Percentiles rank a stretch among this genome's conserved stretches.
phyloP scores from a whole-genome alignment of 257 asterid species.

The Ajuga chamaepitys region DNA sequence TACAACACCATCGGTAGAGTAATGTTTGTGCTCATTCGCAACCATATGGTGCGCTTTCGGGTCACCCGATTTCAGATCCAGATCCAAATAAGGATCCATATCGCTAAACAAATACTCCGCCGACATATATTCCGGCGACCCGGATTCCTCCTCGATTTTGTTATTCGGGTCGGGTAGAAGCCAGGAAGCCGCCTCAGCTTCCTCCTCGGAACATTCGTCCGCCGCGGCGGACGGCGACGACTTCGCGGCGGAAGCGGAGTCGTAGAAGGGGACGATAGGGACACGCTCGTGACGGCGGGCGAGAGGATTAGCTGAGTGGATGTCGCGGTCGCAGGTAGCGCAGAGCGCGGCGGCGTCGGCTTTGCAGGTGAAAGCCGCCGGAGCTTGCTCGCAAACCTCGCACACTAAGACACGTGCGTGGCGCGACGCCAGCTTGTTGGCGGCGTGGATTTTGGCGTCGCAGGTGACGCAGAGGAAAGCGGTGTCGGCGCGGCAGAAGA shows the following conservation, averaged over 20 bases:
- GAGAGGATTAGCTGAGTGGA: slow-evolving; percentile 85
- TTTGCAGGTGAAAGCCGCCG: slow-evolving; percentile 79
- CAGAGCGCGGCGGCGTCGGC: slow-evolving; percentile 90
- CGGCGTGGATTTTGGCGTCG: slow-evolving; percentile 68
- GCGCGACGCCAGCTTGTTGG: slow-evolving; percentile 70
- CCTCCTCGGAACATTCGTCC: slow-evolving; percentile 31
- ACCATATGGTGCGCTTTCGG: slow-evolving; percentile 26
- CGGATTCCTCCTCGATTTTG: slow-evolving; percentile 21
- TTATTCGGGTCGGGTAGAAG: slow-evolving; percentile 31
- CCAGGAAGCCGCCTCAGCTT: slow-evolving; percentile 43
- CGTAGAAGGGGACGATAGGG: slow-evolving; percentile 62
- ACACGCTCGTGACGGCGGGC: slow-evolving; percentile 83
- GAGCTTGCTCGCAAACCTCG: slow-evolving; percentile 87
- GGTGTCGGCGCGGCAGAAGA: slow-evolving; percentile 74
- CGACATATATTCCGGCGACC: slow-evolving; percentile 41
- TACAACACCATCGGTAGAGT: slow-evolving; percentile 62
- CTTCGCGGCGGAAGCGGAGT: slow-evolving; percentile 30
- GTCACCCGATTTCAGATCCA: slow-evolving; percentile 39
- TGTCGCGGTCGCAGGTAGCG: slow-evolving; percentile 69
- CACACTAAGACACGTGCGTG: slow-evolving; percentile 77
- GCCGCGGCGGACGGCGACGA: slow-evolving; percentile 17
- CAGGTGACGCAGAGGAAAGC: slow-evolving; percentile 67
- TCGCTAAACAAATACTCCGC: slow-evolving; percentile 52
- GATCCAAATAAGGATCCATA: slow-evolving; percentile 53
- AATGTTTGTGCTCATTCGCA: slow-evolving; percentile 20